A percentile compares a stretch with the other conserved stretches of the same genome.
Evolutionary conservation across 208 protist genomes (phyloP).

Genomic region (Entamoeba histolytica): DNA sequence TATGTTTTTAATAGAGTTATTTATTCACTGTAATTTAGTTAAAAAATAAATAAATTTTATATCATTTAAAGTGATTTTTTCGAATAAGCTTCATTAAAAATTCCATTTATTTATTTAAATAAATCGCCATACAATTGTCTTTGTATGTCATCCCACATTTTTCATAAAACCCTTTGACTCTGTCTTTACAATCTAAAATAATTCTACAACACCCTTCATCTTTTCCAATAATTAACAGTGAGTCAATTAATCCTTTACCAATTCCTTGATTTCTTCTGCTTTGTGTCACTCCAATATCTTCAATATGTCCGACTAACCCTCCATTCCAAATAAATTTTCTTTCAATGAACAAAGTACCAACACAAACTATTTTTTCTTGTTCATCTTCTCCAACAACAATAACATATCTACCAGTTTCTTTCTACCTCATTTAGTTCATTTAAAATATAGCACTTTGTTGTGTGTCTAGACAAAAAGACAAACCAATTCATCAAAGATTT

Average conservation of each 20-base stretch:
- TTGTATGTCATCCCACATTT: neutral
- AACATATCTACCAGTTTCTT: neutral
- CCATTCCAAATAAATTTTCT: conserved; percentile 4
- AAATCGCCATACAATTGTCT: neutral
- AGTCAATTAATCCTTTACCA: neutral
- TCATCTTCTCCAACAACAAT: conserved; percentile 5
- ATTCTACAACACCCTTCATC: neutral
- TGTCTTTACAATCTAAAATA: conserved; percentile 1
- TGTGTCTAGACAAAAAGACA: neutral
- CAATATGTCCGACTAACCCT: conserved; percentile 12
- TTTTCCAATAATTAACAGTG: neutral
- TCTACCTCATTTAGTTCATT: neutral
- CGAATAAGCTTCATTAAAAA: too few relatives aligned
- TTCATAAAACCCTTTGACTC: neutral
- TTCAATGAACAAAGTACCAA: conserved; percentile 5
- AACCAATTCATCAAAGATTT: neutral
- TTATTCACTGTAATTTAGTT: too few relatives aligned
- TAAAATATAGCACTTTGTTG: neutral
- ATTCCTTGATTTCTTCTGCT: neutral
- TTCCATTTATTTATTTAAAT: neutral
- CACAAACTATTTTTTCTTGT: neutral
- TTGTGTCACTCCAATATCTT: neutral
- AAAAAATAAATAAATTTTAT: too few relatives aligned
- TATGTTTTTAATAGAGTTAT: too few relatives aligned
- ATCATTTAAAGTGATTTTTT: too few relatives aligned